Evolutionary conservation across 2,329 filamentous ascomycete species (phyloP), one percentile per base, ranked within the genome.

Genomic region (Clonostachys byssicola): DNA sequence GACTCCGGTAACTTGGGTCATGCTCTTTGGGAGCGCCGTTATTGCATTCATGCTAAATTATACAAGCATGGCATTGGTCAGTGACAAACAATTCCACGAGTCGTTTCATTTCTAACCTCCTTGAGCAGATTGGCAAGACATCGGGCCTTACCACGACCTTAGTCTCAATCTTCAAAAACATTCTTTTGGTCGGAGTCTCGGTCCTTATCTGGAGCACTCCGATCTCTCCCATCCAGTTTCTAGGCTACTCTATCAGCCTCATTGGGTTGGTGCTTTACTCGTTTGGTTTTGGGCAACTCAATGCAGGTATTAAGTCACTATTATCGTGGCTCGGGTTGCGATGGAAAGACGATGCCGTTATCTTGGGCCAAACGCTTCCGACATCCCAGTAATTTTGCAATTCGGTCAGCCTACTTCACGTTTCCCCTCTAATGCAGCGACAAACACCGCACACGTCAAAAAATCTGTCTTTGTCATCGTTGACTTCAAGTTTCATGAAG

Each of bases 151-250:
- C 92, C 57, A 86, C 94, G 70, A 91, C 89, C 34, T 81, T 95
- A 20, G 90, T 85, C 49, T 89, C 89, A 64, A 89, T 95, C 54
- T 80, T 94, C 60, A 95, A 95, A 70, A 89, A 91, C 66, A 92
- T 95, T 51, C 81, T 95, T 49, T 83, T 95, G 47, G 88, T 95
- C 53, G 73, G 78, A 50, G 77, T 83, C 49, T 90, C 87, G 46
- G 86, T 94, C 68, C 64, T 89, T 60, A 84, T 92, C 63, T 94
- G 89, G 85, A 74, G 78, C 55, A 89, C 88, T 48, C 77, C 81
- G 34, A 86, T 94, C 60, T 77, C 83, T 17, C 62, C 70, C 17
- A 75, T 90, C 47, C 89, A 95, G 68, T 81, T 83, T 57, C 75
- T 92, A 62, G 89, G 89, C 56, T 95, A 95, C 74, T 72, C 75